Base-by-base conservation (phyloP, 345 rosid genomes). In the Gynandropsis gynandra region DNA sequence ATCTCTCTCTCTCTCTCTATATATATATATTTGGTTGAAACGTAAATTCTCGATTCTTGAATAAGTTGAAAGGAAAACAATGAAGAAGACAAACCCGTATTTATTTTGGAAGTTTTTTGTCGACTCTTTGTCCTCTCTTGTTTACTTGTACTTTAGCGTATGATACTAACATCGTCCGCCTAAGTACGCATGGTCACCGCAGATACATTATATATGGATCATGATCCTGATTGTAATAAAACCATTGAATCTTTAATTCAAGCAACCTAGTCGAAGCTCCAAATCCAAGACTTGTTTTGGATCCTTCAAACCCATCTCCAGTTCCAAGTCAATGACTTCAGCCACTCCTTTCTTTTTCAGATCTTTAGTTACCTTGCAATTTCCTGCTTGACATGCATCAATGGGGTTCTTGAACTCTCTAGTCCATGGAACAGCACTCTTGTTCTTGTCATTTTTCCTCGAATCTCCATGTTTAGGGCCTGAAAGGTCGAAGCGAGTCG, bases 211-310 rank as follows among this genome's bases (percentile, higher is more conserved):
- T 11, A 45, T 18, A 48, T 10, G 24, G 39, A 8, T 24, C 5
- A 13, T 35, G 37, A 35, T 9, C 20, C 29, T 24, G 5, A 24
- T 24, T 18, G 14, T 16, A 13, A 13, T 50, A 18, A 29, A 31
- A 18, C 1, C 32, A 54, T 5, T 24, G 33, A 27, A 19, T 20
- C 18, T 42, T 46, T 40, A 16, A 18, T 51, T 56, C 39, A 66
- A 60, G 61, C 58, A 67, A 14, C 87, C 87, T 44, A 81, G 87
- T 62, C 83, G 72, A 67, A 81, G 87, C 72, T 81, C 87, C 72
- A 81, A 81, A 64, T 81, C 87, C 51, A 81, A 49, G 52, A 62
- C 74, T 40, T 73, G 74, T 29, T 67, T 67, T 3, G 79, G 65
- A 52, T 71, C 76, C 57, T 62, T 76, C 39, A 65, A 62, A 19